phyloP scores from a whole-genome alignment of 1,284 basidiomycete genomes.

The Acaromyces ingoldii region DNA sequence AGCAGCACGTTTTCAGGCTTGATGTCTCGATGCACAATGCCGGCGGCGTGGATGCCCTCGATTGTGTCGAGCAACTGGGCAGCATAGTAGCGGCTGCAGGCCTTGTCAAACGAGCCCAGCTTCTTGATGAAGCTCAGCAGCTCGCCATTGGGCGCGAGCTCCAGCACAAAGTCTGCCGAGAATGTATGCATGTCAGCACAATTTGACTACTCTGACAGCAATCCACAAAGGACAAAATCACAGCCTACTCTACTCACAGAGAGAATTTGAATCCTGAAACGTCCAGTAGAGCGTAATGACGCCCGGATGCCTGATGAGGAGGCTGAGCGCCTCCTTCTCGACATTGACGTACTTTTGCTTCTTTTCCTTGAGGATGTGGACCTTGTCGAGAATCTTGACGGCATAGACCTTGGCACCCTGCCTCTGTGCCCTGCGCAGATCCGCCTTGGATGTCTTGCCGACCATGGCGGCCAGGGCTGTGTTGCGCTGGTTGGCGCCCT shows the following conservation, averaged over 20 bases:
- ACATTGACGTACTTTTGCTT: constrained; percentile 50
- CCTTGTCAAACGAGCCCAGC: constrained; percentile 37
- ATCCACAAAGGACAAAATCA: background rate
- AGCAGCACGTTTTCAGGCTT: constrained; percentile 50
- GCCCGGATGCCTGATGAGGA: constrained; percentile 41
- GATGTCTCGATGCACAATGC: constrained; percentile 42
- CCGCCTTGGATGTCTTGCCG: constrained; percentile 15
- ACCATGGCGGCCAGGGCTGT: constrained; percentile 31
- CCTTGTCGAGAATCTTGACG: constrained; percentile 49
- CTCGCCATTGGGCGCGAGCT: constrained; percentile 48
- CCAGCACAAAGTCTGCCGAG: constrained; percentile 39
- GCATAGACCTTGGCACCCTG: constrained; percentile 37
- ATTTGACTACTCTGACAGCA: constrained; percentile 6
- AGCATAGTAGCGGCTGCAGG: constrained; percentile 33
- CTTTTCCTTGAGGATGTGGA: constrained; percentile 50
- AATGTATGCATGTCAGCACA: constrained; percentile 5
- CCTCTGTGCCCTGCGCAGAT: constrained; percentile 10
- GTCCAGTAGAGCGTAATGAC: constrained; percentile 49
- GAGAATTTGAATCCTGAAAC: constrained; percentile 46
- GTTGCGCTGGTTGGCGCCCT: constrained; percentile 11
- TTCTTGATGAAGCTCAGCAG: constrained; percentile 40
- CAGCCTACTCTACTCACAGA: constrained; percentile 22
- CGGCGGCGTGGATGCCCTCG: constrained; percentile 40
- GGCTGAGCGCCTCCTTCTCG: constrained; percentile 49
- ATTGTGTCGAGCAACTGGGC: constrained; percentile 46